A percentile compares a stretch with the other conserved stretches of the same genome.
Evolutionary conservation across 148 eudicot genomes (phyloP).

Genomic region (Mesembryanthemum crystallinum): DNA sequence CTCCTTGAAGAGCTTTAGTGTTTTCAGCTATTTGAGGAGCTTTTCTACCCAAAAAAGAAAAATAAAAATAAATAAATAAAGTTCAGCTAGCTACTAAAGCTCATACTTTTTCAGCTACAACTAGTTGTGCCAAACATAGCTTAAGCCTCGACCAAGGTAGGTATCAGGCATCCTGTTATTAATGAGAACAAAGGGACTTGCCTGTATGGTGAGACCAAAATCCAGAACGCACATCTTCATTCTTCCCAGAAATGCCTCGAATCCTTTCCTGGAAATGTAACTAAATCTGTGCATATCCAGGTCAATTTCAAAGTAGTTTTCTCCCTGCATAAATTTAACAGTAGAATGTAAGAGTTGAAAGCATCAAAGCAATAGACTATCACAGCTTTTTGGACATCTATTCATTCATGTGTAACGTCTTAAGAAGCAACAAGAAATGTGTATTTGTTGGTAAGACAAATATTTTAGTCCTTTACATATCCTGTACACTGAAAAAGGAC

Average conservation of each 20-base stretch:
- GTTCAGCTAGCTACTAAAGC: too few relatives aligned
- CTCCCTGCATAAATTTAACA: constrained; percentile 57
- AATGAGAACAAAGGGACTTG: constrained; percentile 26
- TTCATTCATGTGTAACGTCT: neutral
- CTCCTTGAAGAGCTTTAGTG: too few relatives aligned
- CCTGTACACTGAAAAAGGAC: neutral
- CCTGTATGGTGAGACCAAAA: constrained; percentile 95
- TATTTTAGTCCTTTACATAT: neutral
- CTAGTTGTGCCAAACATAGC: neutral
- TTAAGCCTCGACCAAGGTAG: neutral
- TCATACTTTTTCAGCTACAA: too few relatives aligned
- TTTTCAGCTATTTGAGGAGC: too few relatives aligned
- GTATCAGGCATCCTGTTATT: neutral
- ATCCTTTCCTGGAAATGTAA: constrained; percentile 93
- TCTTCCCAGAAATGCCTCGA: constrained; percentile 72
- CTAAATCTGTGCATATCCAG: constrained; percentile 95
- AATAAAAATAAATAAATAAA: too few relatives aligned
- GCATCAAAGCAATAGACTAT: neutral
- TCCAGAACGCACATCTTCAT: constrained; percentile 71
- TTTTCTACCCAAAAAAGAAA: too few relatives aligned
- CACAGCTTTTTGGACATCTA: neutral
- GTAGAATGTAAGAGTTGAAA: constrained; percentile 3
- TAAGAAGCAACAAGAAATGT: neutral
- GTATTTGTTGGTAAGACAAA: neutral
- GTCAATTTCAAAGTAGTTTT: constrained; percentile 91